Conservation (phyloP, 768 basidiomycete species). For the Punctularia strigosozonata region DNA sequence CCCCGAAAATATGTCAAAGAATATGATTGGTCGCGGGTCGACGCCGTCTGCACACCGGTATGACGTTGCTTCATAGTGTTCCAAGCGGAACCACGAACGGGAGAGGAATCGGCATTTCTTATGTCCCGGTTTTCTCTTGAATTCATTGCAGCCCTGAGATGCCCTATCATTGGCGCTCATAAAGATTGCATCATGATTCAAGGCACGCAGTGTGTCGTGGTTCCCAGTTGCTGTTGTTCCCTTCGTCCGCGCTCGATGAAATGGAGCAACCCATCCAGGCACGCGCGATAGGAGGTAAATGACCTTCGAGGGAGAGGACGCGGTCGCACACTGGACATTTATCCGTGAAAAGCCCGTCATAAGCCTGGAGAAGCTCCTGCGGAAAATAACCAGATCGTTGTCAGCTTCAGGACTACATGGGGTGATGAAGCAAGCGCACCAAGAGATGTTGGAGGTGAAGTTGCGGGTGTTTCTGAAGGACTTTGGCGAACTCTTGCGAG, state of each 20-base stretch:
- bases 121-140: too few species aligned
- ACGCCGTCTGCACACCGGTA: too few species aligned
- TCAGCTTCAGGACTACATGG: not conserved
- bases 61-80: too few species aligned
- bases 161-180: not conserved
- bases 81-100: too few species aligned
- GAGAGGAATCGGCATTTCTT: too few species aligned
- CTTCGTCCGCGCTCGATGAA: slow-evolving; percentile 16
- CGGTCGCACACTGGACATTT: slow-evolving; percentile 50
- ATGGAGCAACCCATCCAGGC: slow-evolving; percentile 28
- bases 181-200: slow-evolving; percentile 10
- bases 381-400: not conserved
- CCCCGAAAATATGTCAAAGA: too few species aligned
- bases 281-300: slow-evolving; percentile 61
- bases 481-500: slow-evolving; percentile 52
- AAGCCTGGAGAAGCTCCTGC: slow-evolving; percentile 42
- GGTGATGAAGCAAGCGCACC: slow-evolving; percentile 20
- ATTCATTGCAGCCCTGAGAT: not conserved
- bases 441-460: slow-evolving; percentile 43
- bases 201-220: slow-evolving; percentile 38
- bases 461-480: slow-evolving; percentile 41
- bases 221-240: slow-evolving; percentile 28
- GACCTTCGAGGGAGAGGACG: slow-evolving; percentile 57
- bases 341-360: slow-evolving; percentile 49
- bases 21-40: too few species aligned